These are phyloP conservation scores for Colletotrichum somersetense DNA, from an alignment of 2,329 filamentous ascomycete species.

Conservation along the genomic window DNA sequence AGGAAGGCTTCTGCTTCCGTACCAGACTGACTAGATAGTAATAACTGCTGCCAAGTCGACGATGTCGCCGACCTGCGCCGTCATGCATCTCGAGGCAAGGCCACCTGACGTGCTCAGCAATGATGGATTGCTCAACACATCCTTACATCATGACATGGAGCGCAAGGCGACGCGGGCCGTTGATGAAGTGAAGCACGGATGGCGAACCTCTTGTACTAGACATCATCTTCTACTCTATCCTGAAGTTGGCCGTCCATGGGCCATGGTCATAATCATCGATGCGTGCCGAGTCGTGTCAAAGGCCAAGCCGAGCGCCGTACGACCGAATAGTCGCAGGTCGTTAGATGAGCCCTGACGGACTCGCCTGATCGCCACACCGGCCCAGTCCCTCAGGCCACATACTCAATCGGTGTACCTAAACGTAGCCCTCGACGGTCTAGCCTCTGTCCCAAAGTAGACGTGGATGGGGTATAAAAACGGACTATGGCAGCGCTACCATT, in stretches of 20 bases:
- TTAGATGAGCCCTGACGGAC: background rate
- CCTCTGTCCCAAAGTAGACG: background rate
- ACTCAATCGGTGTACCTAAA: conserved; percentile 8
- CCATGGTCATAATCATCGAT: conserved; percentile 7
- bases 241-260: conserved; percentile 26
- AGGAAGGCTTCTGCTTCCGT: conserved; percentile 3
- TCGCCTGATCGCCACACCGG: conserved; percentile 24
- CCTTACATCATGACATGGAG: conserved; percentile 22
- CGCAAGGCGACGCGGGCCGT: background rate
- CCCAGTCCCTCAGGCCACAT: conserved; percentile 22
- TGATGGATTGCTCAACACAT: conserved; percentile 21
- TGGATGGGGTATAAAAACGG: conserved; percentile 19
- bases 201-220: conserved; percentile 2
- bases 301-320: conserved; percentile 5
- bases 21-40: background rate
- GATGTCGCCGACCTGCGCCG: background rate
- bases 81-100: conserved; percentile 26
- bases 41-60: background rate
- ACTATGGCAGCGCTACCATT: conserved; percentile 23
- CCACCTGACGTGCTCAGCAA: conserved; percentile 20
- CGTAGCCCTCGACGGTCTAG: conserved; percentile 18
- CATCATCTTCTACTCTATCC: conserved; percentile 12
- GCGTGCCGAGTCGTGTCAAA: conserved; percentile 10
- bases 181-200: conserved; percentile 28
- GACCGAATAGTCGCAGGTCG: conserved; percentile 7